Evolutionary conservation across 2,329 filamentous ascomycete species (phyloP).

Genomic region (Bipolaris oryzae): DNA sequence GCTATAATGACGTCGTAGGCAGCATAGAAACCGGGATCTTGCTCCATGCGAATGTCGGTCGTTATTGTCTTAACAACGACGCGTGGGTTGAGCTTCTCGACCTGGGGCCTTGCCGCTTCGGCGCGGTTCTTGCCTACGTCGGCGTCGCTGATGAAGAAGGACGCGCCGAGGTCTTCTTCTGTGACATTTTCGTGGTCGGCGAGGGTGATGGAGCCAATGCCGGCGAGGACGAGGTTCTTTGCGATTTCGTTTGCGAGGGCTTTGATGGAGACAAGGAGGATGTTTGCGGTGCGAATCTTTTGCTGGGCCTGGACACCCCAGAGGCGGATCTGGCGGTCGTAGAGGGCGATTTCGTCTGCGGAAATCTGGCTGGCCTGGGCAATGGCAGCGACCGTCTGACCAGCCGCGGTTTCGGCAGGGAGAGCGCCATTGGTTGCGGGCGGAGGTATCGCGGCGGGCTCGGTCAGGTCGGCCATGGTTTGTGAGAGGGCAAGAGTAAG

Average conservation of each 20-base stretch:
- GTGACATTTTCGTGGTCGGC: slow-evolving; percentile 77
- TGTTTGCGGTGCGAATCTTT: slow-evolving; percentile 83
- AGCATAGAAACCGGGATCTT: slow-evolving; percentile 75
- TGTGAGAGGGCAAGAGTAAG: neutral
- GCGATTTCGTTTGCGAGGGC: slow-evolving; percentile 92
- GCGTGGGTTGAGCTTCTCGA: slow-evolving; percentile 87
- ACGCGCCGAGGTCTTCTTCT: slow-evolving; percentile 73
- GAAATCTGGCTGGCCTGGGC: slow-evolving; percentile 51
- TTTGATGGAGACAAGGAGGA: slow-evolving; percentile 86
- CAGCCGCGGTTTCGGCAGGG: slow-evolving; percentile 42
- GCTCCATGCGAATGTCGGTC: slow-evolving; percentile 62
- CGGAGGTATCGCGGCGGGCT: slow-evolving; percentile 11
- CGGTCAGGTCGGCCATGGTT: slow-evolving; percentile 30
- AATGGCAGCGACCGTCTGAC: slow-evolving; percentile 46
- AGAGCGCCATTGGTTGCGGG: slow-evolving; percentile 35
- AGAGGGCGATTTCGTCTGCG: slow-evolving; percentile 91
- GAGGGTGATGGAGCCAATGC: slow-evolving; percentile 87
- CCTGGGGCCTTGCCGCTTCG: slow-evolving; percentile 74
- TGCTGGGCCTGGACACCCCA: slow-evolving; percentile 97
- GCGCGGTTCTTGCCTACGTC: slow-evolving; percentile 83
- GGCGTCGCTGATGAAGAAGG: slow-evolving; percentile 75
- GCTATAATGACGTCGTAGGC: slow-evolving; percentile 86
- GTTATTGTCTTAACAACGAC: slow-evolving; percentile 77
- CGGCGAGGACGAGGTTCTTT: slow-evolving; percentile 95
- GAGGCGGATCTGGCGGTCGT: slow-evolving; percentile 94